Evolutionary conservation across 129 eudicot genomes (phyloP), one percentile per base, ranked within the genome.

Genomic region (Helianthus annuus): DNA sequence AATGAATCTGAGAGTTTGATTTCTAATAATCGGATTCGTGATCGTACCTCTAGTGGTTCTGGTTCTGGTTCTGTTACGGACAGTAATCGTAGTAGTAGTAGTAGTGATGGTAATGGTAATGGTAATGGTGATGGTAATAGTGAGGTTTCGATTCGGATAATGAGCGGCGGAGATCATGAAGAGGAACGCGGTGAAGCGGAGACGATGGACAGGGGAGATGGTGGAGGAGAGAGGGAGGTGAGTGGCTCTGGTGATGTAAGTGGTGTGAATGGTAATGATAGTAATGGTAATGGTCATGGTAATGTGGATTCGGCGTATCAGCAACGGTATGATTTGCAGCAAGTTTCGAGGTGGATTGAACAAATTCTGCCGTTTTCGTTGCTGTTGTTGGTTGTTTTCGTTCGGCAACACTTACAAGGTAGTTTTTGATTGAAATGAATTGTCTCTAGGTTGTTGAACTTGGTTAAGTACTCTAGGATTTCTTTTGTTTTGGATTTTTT

Each of bases 321-420:
- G 64, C 88, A 86, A 68, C 77, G 89, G 27, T 87, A 85, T 42
- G 94, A 90, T 81, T 54, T 87, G 63, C 92, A 84, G 81, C 87
- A 76, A 54, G 83, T 83, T 56, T 84, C 92, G 9, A 48, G 85
- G 72, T 81, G 88, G 86, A 60, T 90, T 53, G 97, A 90, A 80
- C 94, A 87, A 79, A 83, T 90, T 83, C 90, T 90, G 72, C 97
- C 94, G 5, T 87, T 87, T 79, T 85, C 90, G 11, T 66, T 90
- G 82, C 84, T 87, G 57, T 83, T 87, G 78, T 64, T 87, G 85
- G 70, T 82, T 24, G 94, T 90, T 39, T 87, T 90, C 72, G 77
- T 90, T 32, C 87, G 94, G 24, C 89, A 85, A 80, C 97, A 90
- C 72, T 81, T 87, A 71, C 94, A 83, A 83, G 97, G 97, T 90